Evolutionary conservation across 306 rosid species (phyloP).

Genomic region (Corylus avellana): DNA sequence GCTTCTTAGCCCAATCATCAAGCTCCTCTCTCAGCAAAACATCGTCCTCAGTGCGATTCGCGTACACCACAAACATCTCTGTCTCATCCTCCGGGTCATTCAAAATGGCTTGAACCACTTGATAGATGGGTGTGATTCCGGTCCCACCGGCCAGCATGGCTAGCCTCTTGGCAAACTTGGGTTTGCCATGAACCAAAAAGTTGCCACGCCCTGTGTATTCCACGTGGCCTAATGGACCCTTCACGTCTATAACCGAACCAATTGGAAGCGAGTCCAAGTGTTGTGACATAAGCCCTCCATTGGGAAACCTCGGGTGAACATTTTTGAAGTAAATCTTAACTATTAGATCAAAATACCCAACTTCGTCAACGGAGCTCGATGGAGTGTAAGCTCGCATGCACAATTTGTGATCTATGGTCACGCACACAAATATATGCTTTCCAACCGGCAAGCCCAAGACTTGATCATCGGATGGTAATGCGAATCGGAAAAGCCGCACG

Average conservation of each 20-base stretch:
- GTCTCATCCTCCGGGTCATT: slow-evolving; percentile 72
- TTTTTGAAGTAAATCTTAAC: slow-evolving; percentile 71
- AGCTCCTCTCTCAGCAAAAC: slow-evolving; percentile 69
- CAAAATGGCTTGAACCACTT: slow-evolving; percentile 69
- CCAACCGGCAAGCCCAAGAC: slow-evolving; percentile 71
- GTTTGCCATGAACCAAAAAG: slow-evolving; percentile 55
- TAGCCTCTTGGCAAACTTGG: slow-evolving; percentile 52
- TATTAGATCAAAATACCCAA: slow-evolving; percentile 68
- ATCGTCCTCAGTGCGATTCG: slow-evolving; percentile 77
- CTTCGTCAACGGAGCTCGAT: slow-evolving; percentile 48
- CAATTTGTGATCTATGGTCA: slow-evolving; percentile 51
- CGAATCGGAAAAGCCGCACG: slow-evolving; percentile 63
- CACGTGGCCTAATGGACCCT: slow-evolving; percentile 87
- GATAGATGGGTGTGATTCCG: slow-evolving; percentile 86
- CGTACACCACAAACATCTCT: slow-evolving; percentile 74
- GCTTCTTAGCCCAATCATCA: slow-evolving; percentile 59
- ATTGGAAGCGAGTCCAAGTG: slow-evolving; percentile 52
- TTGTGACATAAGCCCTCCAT: slow-evolving; percentile 79
- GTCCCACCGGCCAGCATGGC: slow-evolving; percentile 89
- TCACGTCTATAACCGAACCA: slow-evolving; percentile 53
- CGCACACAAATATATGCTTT: slow-evolving; percentile 76
- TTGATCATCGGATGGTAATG: slow-evolving; percentile 59
- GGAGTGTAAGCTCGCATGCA: slow-evolving; percentile 98
- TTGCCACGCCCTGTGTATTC: slow-evolving; percentile 70
- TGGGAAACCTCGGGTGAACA: slow-evolving; percentile 71